A percentile compares a stretch with the other conserved stretches of the same genome.
These are phyloP conservation scores for Melianthus villosus DNA, from an alignment of 441 rosid genomes.

Conservation along the genomic window DNA sequence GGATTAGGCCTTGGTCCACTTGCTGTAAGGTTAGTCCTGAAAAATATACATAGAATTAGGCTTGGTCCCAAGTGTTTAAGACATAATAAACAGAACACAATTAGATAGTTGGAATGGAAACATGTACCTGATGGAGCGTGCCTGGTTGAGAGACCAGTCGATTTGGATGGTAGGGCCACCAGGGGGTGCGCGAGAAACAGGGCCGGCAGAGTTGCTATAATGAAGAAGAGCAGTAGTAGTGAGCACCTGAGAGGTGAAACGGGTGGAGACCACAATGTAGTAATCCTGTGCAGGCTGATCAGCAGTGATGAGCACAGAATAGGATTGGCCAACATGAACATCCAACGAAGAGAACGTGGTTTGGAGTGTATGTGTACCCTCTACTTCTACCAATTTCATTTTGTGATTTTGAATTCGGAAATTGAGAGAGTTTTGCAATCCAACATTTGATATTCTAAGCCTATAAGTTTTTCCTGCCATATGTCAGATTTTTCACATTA, in stretches of 20 bases:
- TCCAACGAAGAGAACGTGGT: slow-evolving; percentile 56
- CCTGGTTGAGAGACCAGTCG: slow-evolving; percentile 88
- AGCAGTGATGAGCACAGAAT: slow-evolving; percentile 64
- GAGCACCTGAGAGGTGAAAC: slow-evolving; percentile 41
- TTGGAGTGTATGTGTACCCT: slow-evolving; percentile 83
- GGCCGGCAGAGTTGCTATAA: slow-evolving; percentile 56
- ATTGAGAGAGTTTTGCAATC: slow-evolving; percentile 55
- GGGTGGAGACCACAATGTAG: slow-evolving; percentile 66
- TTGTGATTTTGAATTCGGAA: slow-evolving; percentile 72
- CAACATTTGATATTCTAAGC: slow-evolving; percentile 78
- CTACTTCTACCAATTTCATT: slow-evolving; percentile 77
- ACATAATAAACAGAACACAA: not conserved
- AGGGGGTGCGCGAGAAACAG: slow-evolving; percentile 55
- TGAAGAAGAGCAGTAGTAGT: slow-evolving; percentile 52
- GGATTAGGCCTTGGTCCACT: slow-evolving; percentile 66
- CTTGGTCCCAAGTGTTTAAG: not conserved
- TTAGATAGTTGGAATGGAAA: not conserved
- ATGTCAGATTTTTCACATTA: not conserved
- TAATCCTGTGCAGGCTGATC: slow-evolving; percentile 71
- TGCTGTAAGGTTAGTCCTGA: slow-evolving; percentile 51
- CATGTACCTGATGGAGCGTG: slow-evolving; percentile 64
- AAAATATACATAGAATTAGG: not conserved
- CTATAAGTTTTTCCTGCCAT: slow-evolving; percentile 64
- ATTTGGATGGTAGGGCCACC: slow-evolving; percentile 65
- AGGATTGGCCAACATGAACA: slow-evolving; percentile 77